Evolutionary conservation across 768 basidiomycete genomes (phyloP).

Genomic region (Rhizopogon vinicolor): DNA sequence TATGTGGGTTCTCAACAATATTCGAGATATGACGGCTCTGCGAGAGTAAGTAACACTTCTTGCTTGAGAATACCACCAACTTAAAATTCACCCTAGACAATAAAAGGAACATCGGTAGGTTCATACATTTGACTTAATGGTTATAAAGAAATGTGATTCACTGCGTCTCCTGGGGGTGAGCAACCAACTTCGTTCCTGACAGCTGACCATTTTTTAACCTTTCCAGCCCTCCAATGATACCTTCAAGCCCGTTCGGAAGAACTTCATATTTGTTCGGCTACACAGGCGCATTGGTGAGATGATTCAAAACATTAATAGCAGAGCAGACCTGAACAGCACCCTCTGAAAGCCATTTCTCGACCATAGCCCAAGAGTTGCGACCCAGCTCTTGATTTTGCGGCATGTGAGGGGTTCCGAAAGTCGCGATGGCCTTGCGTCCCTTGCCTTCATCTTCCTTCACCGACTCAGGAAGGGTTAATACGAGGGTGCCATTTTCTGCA

Average conservation of each 20-base stretch:
- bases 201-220: constrained; percentile 30
- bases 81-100: too few relatives aligned
- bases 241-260: constrained; percentile 35
- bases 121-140: too few relatives aligned
- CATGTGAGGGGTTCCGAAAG: constrained; percentile 17
- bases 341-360: constrained; percentile 20
- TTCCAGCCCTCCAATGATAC: constrained; percentile 32
- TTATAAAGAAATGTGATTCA: constrained; percentile 5
- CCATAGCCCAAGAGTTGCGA: constrained; percentile 11
- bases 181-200: constrained; percentile 42
- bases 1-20: too few relatives aligned
- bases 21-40: too few relatives aligned
- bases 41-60: too few relatives aligned
- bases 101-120: too few relatives aligned
- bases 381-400: constrained; percentile 14
- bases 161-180: constrained; percentile 33
- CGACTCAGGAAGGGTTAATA: constrained; percentile 17
- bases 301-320: background rate
- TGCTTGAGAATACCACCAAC: too few relatives aligned
- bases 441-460: constrained; percentile 20
- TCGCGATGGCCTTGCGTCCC: constrained; percentile 15
- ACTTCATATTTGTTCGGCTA: constrained; percentile 38
- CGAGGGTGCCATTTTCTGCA: constrained; percentile 28
- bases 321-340: constrained; percentile 20
- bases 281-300: background rate